phyloP scores from a whole-genome alignment of 805 yeast species.

The Nakazawaea molendinolei region DNA sequence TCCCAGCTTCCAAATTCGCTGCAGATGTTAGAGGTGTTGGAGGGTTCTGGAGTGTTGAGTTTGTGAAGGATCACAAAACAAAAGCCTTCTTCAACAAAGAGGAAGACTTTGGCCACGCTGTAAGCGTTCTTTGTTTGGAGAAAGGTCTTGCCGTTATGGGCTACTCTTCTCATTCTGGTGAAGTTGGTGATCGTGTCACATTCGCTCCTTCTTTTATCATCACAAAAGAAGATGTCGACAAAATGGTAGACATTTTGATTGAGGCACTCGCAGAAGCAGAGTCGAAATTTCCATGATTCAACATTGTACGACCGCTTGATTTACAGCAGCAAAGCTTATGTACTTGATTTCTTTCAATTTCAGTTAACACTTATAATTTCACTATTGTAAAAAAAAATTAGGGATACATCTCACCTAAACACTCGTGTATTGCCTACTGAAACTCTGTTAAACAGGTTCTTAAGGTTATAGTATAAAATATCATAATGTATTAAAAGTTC shows the following conservation, averaged over 20 bases:
- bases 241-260: slow-evolving; percentile 22
- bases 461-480: too few relatives aligned
- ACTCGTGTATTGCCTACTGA: too few relatives aligned
- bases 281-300: background rate
- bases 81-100: slow-evolving; percentile 35
- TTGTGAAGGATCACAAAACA: slow-evolving; percentile 38
- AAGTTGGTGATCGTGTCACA: slow-evolving; percentile 35
- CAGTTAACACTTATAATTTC: too few relatives aligned
- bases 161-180: slow-evolving; percentile 29
- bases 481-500: too few relatives aligned
- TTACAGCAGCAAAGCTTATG: too few relatives aligned
- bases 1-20: slow-evolving; percentile 26
- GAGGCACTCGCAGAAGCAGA: slow-evolving; percentile 5
- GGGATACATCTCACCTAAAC: too few relatives aligned
- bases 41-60: slow-evolving; percentile 47
- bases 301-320: too few relatives aligned
- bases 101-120: slow-evolving; percentile 29
- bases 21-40: slow-evolving; percentile 52
- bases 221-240: slow-evolving; percentile 29
- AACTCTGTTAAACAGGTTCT: too few relatives aligned
- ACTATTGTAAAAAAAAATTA: too few relatives aligned
- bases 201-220: slow-evolving; percentile 38
- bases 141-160: slow-evolving; percentile 37
- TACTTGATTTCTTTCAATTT: too few relatives aligned
- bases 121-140: slow-evolving; percentile 28